Base-by-base conservation (phyloP, 192 early-diverging fungal species). In the Ramicandelaber brevisporus region DNA sequence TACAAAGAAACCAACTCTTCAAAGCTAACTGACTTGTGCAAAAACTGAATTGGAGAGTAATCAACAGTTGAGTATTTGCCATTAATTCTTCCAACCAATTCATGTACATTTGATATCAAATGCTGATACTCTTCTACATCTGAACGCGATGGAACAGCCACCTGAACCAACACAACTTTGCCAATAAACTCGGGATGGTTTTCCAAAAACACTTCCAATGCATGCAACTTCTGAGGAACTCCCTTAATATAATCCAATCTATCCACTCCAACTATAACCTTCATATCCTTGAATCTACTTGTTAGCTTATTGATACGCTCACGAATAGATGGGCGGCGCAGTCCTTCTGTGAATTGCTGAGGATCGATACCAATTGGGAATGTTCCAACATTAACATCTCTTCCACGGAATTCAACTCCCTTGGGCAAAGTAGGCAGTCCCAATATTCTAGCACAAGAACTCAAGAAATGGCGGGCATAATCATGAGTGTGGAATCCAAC, bases 181-280 rank as follows among this genome's bases (percentile, higher is more conserved):
- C 79, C 87, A 20, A 83, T 68, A 57, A 73, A 88, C 42, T 95
- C 83, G 1, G 85, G 83, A 46, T 90, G 68, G 29, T 71, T 44
- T 16, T 59, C 65, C 21, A 99, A 50, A 31, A 99, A 84, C 26
- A 83, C 68, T 45, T 92, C 84, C 20, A 97, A 67, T 0, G 90
- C 90, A 43, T 90, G 82, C 28, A 99, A 49, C 57, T 99, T 99
- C 41, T 97, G 95, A 17, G 95, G 95, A 12, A 99, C 84, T 26
- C 92, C 95, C 59, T 99, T 99, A 60, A 99, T 99, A 48, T 99
- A 99, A 53, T 99, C 95, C 22, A 99, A 60, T 19, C 95, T 67
- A 44, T 99, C 95, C 1, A 99, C 88, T 9, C 95, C 90, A 1
- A 97, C 78, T 46, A 99, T 76, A 5, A 99, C 50, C 43, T 81